Base-by-base conservation (phyloP, 2,329 filamentous ascomycete genomes). In the Magnaporthiopsis poae region DNA sequence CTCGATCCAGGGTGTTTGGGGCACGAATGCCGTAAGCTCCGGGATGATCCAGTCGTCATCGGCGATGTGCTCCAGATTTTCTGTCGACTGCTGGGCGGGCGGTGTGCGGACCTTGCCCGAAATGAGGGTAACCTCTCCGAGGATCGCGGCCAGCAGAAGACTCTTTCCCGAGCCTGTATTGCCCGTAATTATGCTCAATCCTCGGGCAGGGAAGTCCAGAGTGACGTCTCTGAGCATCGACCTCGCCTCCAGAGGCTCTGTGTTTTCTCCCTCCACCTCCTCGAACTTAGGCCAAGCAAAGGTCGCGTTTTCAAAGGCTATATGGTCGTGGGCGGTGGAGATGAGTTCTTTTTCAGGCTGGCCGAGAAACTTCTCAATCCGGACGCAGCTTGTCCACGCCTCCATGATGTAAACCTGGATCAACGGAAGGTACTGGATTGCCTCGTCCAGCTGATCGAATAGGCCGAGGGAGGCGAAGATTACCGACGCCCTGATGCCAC, bases 1-100 rank as follows among this genome's bases (percentile, higher is more conserved):
- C 67, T 82, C 79, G 18, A 82, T 73, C 80, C 80, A 82, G 0
- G 81, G 77, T 0, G 76, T 77, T 68, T 83, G 81, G 12, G 80
- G 78, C 5, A 81, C 80, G 69, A 80, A 81, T 0, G 79, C 77
- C 7, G 79, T 77, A 31, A 79, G 71, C 15, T 73, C 70, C 0
- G 77, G 75, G 31, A 79, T 67, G n/a, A 77, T 72, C 76, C 76
- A 78, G 9, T 73, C 70, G 52, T 66, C 65, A 27, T 71, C 71
- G 1, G 69, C 65, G 13, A 75, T 71, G n/a, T 68, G 66, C 7
- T 69, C 68, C 59, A 67, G 62, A 39, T 72, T 70, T 7, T 71
- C 69, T 5, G 71, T 68, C 15, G 71, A 61, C 0, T 69, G 64
- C 15, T 74, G 75, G 1, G 71, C 67, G 1, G 68, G 46, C 2